These are phyloP conservation scores for Malus fusca DNA, from an alignment of 306 rosid species.

Conservation along the genomic window DNA sequence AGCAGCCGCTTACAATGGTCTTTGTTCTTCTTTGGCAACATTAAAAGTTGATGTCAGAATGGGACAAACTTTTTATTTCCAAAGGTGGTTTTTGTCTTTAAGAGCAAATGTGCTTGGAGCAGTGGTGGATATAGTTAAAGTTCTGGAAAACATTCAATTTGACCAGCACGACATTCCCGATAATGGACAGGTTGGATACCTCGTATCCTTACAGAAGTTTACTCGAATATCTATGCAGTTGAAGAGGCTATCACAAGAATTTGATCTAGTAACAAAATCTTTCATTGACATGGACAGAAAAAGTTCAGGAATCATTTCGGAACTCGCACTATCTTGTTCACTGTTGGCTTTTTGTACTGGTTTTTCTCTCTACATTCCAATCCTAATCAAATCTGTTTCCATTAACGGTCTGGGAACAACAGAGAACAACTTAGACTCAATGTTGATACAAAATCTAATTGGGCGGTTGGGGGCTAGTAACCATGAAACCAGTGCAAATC, in stretches of 20 bases:
- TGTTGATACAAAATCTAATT: slow-evolving; percentile 31
- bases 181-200: slow-evolving; percentile 9
- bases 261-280: slow-evolving; percentile 39
- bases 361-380: slow-evolving; percentile 32
- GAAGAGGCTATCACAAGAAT: slow-evolving; percentile 33
- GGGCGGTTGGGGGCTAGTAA: slow-evolving; percentile 37
- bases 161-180: slow-evolving; percentile 1
- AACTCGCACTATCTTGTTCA: slow-evolving; percentile 44
- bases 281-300: slow-evolving; percentile 47
- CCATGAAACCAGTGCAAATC: slow-evolving; percentile 29
- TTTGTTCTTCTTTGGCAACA: slow-evolving; percentile 37
- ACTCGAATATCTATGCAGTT: slow-evolving; percentile 31
- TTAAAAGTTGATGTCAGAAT: slow-evolving; percentile 30
- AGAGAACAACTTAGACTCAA: slow-evolving; percentile 12
- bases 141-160: slow-evolving; percentile 17
- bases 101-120: slow-evolving; percentile 39
- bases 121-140: slow-evolving; percentile 25
- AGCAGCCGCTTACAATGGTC: slow-evolving; percentile 29
- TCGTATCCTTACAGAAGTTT: slow-evolving; percentile 19
- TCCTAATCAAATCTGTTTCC: slow-evolving; percentile 2
- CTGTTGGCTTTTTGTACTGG: slow-evolving; percentile 52
- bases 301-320: slow-evolving; percentile 35
- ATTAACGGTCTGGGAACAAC: slow-evolving; percentile 7
- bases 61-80: slow-evolving; percentile 42
- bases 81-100: slow-evolving; percentile 56